Evolutionary conservation across 2,329 filamentous ascomycete species (phyloP), one percentile per base, ranked within the genome.

Genomic region (Achaetomium macrosporum): DNA sequence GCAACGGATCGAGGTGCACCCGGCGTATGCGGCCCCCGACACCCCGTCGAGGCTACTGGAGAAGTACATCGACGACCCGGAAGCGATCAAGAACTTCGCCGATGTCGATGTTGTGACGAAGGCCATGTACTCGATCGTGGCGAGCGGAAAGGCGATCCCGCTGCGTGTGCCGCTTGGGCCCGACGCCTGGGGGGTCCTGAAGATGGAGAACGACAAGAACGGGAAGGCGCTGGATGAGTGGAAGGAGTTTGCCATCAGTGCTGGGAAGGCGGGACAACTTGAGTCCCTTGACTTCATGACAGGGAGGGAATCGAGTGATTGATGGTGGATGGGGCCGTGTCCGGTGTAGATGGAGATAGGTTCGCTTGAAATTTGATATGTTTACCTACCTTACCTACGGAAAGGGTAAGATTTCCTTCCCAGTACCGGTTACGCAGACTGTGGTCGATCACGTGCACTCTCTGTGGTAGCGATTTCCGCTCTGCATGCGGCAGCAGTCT

Each of bases 121-220:
- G n/a, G 67, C 67, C 8, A 65, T 76, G 33, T 69, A 69, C 37
- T 30, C 50, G 1, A 37, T 73, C 20, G 69, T 68, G 0, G 68
- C 61, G 37, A 60, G 64, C 0, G 68, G 68, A 0, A 43, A 65
- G 39, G 55, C 61, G 8, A 66, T 76, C 16, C 73, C 73, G 3
- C 59, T 76, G 36, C 65, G 72, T 5, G 57, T 75, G 30, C 72
- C 73, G 2, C 58, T 76, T 0, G 73, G 73, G 3, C 53, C 63
- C 10, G 70, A 71, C 47, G 61, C 69, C 13, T 73, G 65, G 60
- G 59, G 61, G 8, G 61, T 71, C 49, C 63, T 72, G 46, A 63
- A 57, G 44, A 51, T 33, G 29, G 69, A 70, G 39, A 37, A 67
- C 1, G 67, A 70, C 12, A 56, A 48, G 35, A 57, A 58, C 16